Conservation (phyloP, 805 yeast genomes). For the Lachancea quebecensis region DNA sequence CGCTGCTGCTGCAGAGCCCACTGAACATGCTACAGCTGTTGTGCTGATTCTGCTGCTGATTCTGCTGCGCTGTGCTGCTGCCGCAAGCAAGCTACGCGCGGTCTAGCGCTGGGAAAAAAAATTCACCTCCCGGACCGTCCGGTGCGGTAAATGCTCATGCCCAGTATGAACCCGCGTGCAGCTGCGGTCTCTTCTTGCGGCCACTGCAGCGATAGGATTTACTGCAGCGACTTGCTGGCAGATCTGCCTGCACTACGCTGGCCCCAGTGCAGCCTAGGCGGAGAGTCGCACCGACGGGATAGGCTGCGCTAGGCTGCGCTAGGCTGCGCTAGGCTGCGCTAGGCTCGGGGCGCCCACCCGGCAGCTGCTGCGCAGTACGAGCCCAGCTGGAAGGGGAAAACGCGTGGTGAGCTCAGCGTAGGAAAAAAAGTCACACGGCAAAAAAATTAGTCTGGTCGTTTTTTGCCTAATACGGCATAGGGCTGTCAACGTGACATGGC, state of each 20-base stretch:
- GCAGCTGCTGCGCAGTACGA: too few species aligned
- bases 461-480: too few species aligned
- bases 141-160: background rate
- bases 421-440: too few species aligned
- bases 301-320: too few species aligned
- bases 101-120: background rate
- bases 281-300: background rate
- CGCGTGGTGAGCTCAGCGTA: too few species aligned
- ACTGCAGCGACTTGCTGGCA: background rate
- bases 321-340: too few species aligned
- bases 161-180: background rate
- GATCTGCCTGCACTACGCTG: background rate
- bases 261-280: background rate
- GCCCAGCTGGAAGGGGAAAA: too few species aligned
- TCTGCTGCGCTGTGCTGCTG: background rate
- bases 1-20: too few species aligned
- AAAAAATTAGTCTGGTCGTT: too few species aligned
- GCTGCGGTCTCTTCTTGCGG: background rate
- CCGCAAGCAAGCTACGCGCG: background rate
- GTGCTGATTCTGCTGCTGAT: background rate
- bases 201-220: background rate
- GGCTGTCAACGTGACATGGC: too few species aligned
- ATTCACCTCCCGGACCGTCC: background rate
- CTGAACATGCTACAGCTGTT: too few species aligned
- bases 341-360: too few species aligned